Evolutionary conservation across 2,329 filamentous ascomycete species (phyloP).

Genomic region (Thielaviopsis euricoi): DNA sequence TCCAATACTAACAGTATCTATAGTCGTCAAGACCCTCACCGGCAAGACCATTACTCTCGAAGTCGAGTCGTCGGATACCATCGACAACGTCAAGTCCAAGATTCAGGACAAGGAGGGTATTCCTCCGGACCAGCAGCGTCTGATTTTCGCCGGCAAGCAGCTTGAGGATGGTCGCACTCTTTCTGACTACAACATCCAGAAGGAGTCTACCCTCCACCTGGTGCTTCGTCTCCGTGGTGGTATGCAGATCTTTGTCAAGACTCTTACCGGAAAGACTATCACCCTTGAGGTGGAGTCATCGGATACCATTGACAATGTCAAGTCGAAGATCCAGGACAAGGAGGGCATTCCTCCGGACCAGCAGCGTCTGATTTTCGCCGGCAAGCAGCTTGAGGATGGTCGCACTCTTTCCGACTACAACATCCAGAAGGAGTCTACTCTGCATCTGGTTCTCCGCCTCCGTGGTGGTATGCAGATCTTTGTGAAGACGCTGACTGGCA

Average conservation of each 20-base stretch:
- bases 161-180: constrained; percentile 15
- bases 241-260: constrained; percentile 66
- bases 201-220: constrained; percentile 54
- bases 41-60: constrained; percentile 50
- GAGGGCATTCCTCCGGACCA: constrained; percentile 93
- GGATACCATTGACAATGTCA: constrained; percentile 92
- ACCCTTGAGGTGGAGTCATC: constrained; percentile 78
- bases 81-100: no score
- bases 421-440: constrained; percentile 83
- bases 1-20: background rate
- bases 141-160: no score
- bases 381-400: constrained; percentile 91
- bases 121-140: no score
- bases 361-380: constrained; percentile 89
- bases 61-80: no score
- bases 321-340: constrained; percentile 96
- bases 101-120: no score
- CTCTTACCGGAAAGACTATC: constrained; percentile 85
- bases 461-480: constrained; percentile 86
- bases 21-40: constrained; percentile 64
- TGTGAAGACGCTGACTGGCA: constrained; percentile 75
- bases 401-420: constrained; percentile 77
- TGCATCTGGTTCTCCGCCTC: constrained; percentile 73
- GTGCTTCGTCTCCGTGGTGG: constrained; percentile 55
- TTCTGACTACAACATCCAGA: constrained; percentile 41